Percentiles rank a stretch among this genome's conserved stretches.
Conservation (phyloP, 495 filamentous ascomycete species). For the Penicillium odoratum region DNA sequence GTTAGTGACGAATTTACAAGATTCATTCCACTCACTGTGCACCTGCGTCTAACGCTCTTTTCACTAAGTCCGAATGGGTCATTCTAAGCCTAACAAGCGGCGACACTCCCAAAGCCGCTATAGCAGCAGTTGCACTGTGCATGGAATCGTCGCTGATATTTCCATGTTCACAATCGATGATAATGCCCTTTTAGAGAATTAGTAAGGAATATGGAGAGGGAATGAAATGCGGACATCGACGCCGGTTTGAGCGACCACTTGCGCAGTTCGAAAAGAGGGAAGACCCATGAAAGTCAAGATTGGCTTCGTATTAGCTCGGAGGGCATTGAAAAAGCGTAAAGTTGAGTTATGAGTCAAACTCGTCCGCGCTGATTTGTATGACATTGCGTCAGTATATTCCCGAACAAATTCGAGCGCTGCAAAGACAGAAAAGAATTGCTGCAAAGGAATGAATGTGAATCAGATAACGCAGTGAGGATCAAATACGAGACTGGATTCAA, state of each 20-base stretch:
- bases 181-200: slow-evolving; percentile 21
- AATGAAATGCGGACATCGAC: slow-evolving; percentile 20
- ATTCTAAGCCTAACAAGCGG: slow-evolving; percentile 67
- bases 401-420: no score
- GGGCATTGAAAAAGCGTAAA: slow-evolving; percentile 30
- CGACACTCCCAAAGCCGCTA: slow-evolving; percentile 64
- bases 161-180: slow-evolving; percentile 34
- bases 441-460: no score
- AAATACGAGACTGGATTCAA: no score
- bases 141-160: slow-evolving; percentile 64
- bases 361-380: no score
- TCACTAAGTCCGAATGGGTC: slow-evolving; percentile 44
- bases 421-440: no score
- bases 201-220: not conserved
- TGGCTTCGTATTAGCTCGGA: slow-evolving; percentile 26
- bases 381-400: no score
- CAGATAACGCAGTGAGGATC: no score
- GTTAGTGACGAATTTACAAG: not conserved
- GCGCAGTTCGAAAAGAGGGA: slow-evolving; percentile 31
- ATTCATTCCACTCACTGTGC: slow-evolving; percentile 53
- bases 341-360: slow-evolving; percentile 2
- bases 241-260: slow-evolving; percentile 34
- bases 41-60: slow-evolving; percentile 57
- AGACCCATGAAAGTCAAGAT: slow-evolving; percentile 36
- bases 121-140: slow-evolving; percentile 78